Evolutionary conservation across 2,329 filamentous ascomycete genomes (phyloP).

Genomic region (Metarhizium guizhouense): DNA sequence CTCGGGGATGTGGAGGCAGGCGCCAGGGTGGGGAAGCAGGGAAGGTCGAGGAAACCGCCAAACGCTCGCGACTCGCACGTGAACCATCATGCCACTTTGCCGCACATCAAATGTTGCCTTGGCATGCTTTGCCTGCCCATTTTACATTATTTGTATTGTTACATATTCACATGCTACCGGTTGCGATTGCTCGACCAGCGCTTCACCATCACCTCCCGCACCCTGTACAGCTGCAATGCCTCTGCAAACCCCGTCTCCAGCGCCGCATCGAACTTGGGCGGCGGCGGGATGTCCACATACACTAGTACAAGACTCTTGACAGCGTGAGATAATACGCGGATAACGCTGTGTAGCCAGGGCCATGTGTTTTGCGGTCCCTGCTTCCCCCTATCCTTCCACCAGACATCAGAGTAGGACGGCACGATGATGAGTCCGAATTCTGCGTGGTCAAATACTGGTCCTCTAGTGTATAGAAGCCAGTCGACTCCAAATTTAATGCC

Average conservation of each 20-base stretch:
- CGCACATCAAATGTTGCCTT: background rate
- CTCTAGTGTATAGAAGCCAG: slow-evolving; percentile 87
- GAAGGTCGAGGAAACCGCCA: too few relatives aligned
- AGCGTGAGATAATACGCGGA: slow-evolving; percentile 82
- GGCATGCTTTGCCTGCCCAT: background rate
- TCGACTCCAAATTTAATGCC: slow-evolving; percentile 94
- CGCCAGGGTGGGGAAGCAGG: background rate
- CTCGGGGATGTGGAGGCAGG: background rate
- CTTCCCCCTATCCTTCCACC: slow-evolving; percentile 57
- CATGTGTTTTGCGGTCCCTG: slow-evolving; percentile 46
- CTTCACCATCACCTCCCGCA: slow-evolving; percentile 73
- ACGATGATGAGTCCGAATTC: slow-evolving; percentile 84
- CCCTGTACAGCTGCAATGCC: slow-evolving; percentile 59
- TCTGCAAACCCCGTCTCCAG: slow-evolving; percentile 48
- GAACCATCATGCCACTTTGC: background rate
- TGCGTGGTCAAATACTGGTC: slow-evolving; percentile 89
- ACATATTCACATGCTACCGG: slow-evolving; percentile 20
- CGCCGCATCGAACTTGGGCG: slow-evolving; percentile 37
- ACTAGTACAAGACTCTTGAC: slow-evolving; percentile 82
- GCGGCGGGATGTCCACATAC: slow-evolving; percentile 84
- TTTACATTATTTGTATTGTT: background rate
- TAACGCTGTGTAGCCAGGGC: slow-evolving; percentile 83
- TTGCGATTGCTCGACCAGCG: slow-evolving; percentile 81
- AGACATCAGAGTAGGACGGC: slow-evolving; percentile 67
- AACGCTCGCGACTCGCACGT: too few relatives aligned